Base-by-base conservation (phyloP, 208 protist genomes). In the Leishmania aethiopica region DNA sequence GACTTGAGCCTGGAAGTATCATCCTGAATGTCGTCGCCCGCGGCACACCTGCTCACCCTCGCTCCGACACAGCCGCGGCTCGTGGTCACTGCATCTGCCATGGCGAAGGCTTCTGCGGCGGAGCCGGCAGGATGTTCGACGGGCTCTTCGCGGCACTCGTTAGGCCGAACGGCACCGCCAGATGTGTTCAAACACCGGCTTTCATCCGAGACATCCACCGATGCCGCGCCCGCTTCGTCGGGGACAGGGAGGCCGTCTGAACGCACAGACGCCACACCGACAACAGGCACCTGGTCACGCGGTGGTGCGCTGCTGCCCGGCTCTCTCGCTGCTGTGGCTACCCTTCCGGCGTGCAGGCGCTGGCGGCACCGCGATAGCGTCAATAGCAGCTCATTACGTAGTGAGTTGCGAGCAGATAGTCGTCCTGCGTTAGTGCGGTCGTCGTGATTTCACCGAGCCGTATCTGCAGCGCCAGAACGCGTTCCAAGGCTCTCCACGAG, bases 341-440 rank as follows among this genome's bases (percentile, higher is more conserved):
- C 73, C 47, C 74, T 75, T 17, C 47, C 73, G n/a, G 62, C 69
- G 78, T 80, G 83, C 67, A 82, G 55, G 8, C 83, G 59, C 75
- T 86, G 83, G 45, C 83, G 83, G 74, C 83, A 86, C 37, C 59
- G 75, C 42, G 86, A 45, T 28, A 86, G 40, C 37, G 49, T 60
- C 17, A 47, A 37, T n/a, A 86, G 45, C 40, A 89, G 60, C 79
- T 81, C 75, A 10, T 80, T 59, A 87, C 51, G 37, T 85, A 91
- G 60, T 86, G 78, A 13, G 75, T 77, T 3, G 85, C 81, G 62
- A 88, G 72, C 25, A 89, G 72, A 59, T 83, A 89, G 79, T 91
- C 88, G 42, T 89, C 85, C 40, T 91, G 88, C 22, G 88, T 89
- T 1, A 91, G 64, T 10, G 82, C 83, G 2, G 81, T 78, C 11